Base-by-base conservation (phyloP, 2,329 filamentous ascomycete genomes). In the Pseudogymnoascus sp. region DNA sequence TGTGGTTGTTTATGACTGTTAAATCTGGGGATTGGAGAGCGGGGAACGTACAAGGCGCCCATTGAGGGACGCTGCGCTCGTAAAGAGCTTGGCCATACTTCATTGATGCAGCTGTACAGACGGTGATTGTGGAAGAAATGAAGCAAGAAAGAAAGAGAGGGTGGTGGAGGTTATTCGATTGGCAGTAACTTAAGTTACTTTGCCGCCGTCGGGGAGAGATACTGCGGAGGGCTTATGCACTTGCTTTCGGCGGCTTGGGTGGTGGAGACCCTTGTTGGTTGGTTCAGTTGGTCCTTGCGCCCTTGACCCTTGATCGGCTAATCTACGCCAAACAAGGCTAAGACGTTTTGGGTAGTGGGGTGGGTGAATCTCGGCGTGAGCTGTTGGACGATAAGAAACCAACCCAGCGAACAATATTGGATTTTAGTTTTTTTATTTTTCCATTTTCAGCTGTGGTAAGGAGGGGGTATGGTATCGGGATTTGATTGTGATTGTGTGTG, bases 11-110 rank as follows among this genome's bases (percentile, higher is more conserved):
- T 14, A 10, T 14, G 18, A 25, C 6, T 35, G 59, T 60, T 63
- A 23, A 23, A 21, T 25, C 59, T 63, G 59, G 47, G 64, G 63
- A 53, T 28, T 60, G 25, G 25, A 42, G 31, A 16, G 23, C 18
- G 25, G 47, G 65, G 67, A 50, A 78, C 80, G 71, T 78, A 90
- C 87, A 88, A 67, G 90, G 81, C 70, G 84, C 89, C 90, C 90
- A 94, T 83, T 89, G 85, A 67, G 90, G 89, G 71, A 92, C 89
- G 56, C 89, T 92, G 74, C 89, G 83, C 75, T 84, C 82, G 73
- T 87, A 84, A 66, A 94, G 81, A 65, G 85, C 87, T 67, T 89
- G 81, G 66, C 88, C 88, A 82, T 88, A 91, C 80, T 91, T 91
- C 88, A 91, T 91, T 53, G 47, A 53, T 31, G 25, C 47, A 53